A percentile compares a stretch with the other conserved stretches of the same genome.
These are phyloP conservation scores for Castanopsis chinensis DNA, from an alignment of 306 rosid species.

Conservation along the genomic window DNA sequence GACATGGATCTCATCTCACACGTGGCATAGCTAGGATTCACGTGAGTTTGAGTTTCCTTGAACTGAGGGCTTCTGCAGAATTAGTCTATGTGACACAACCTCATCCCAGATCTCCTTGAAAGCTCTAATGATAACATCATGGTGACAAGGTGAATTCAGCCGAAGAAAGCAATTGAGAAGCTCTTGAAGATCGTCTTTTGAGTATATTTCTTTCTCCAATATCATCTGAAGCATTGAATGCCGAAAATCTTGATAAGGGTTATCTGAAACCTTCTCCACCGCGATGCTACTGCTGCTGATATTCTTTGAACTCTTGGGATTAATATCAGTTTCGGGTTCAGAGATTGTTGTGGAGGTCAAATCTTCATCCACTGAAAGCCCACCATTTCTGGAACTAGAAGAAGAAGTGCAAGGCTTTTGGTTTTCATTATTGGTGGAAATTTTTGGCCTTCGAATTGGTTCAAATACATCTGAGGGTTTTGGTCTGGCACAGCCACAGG, in stretches of 20 bases:
- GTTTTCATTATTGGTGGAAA: background rate
- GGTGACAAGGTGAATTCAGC: slow-evolving; percentile 42
- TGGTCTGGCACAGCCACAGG: slow-evolving; percentile 43
- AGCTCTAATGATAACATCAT: slow-evolving; percentile 34
- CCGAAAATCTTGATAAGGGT: slow-evolving; percentile 46
- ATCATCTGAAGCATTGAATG: slow-evolving; percentile 54
- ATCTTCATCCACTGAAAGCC: slow-evolving; percentile 18
- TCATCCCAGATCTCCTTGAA: slow-evolving; percentile 50
- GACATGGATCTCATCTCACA: background rate
- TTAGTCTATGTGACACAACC: slow-evolving; percentile 19
- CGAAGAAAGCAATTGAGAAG: slow-evolving; percentile 50
- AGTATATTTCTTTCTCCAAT: slow-evolving; percentile 38
- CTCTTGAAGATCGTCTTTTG: slow-evolving; percentile 40
- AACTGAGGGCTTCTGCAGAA: slow-evolving; percentile 8
- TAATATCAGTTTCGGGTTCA: slow-evolving; percentile 18
- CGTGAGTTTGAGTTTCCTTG: background rate
- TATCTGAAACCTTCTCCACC: slow-evolving; percentile 43
- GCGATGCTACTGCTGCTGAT: slow-evolving; percentile 38
- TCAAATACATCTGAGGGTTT: slow-evolving; percentile 37
- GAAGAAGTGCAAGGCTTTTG: slow-evolving; percentile 38
- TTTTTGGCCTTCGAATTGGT: slow-evolving; percentile 38
- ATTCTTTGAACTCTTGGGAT: background rate
- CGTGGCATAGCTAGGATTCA: background rate
- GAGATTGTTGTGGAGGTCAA: slow-evolving; percentile 39
- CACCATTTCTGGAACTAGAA: slow-evolving; percentile 28